phyloP scores from a whole-genome alignment of 75 land plant species.

The Isoetes taiwanensis region DNA sequence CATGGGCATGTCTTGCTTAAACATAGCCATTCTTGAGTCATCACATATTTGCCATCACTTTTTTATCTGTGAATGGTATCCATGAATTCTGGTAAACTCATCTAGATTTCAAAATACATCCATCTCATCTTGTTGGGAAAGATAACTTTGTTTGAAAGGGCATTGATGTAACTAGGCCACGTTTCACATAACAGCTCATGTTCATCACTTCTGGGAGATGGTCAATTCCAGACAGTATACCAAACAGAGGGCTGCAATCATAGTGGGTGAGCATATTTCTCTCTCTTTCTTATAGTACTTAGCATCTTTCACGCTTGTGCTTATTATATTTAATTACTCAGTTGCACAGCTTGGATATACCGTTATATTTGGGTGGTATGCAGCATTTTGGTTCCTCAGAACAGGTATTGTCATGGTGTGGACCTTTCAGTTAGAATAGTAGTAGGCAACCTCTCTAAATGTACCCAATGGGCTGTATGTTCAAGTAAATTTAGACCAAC shows the following conservation, averaged over 20 bases:
- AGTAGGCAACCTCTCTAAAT: no score
- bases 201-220: constrained; percentile 64
- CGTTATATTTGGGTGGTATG: constrained; percentile 86
- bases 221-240: constrained; percentile 30
- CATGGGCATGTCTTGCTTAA: no score
- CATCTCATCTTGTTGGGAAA: no score
- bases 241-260: constrained; percentile 35
- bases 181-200: constrained; percentile 53
- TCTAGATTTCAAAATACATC: no score
- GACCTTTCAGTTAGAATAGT: not conserved
- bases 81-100: no score
- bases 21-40: no score
- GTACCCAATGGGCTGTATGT: no score
- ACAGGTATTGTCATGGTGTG: constrained; percentile 38
- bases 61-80: no score
- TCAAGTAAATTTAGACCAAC: no score
- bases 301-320: not conserved
- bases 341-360: constrained; percentile 86
- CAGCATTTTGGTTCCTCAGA: constrained; percentile 64
- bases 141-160: no score
- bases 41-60: no score
- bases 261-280: constrained; percentile 40
- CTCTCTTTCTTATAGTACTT: not conserved
- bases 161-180: no score
- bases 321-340: constrained; percentile 10